phyloP scores from a whole-genome alignment of 2,329 filamentous ascomycete genomes.

The Fonsecaea monophora region DNA sequence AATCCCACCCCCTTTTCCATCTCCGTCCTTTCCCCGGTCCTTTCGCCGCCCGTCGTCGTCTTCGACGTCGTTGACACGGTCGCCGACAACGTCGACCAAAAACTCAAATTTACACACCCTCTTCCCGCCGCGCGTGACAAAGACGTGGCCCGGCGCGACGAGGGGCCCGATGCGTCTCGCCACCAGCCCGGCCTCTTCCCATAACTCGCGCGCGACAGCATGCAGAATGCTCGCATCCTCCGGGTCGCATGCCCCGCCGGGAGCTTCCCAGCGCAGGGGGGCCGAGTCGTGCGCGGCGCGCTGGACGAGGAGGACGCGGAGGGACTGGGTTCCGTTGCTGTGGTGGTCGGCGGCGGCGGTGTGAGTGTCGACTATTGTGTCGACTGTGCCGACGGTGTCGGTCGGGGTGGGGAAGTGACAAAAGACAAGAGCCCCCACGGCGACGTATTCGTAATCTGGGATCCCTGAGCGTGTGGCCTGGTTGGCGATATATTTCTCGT shows the following conservation, averaged over 20 bases:
- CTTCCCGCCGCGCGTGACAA: conserved; percentile 30
- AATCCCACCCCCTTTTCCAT: background rate
- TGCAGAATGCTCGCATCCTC: conserved; percentile 57
- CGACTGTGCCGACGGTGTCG: background rate
- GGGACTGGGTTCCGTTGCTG: background rate
- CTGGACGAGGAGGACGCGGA: conserved; percentile 52
- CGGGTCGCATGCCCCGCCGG: conserved; percentile 58
- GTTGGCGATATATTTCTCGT: conserved; percentile 16
- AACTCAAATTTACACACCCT: conserved; percentile 48
- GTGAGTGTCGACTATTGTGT: too few species aligned
- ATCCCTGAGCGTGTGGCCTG: background rate
- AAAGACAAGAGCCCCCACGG: conserved; percentile 28
- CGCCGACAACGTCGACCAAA: conserved; percentile 42
- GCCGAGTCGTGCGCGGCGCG: conserved; percentile 50
- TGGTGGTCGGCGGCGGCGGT: background rate
- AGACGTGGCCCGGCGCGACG: conserved; percentile 44
- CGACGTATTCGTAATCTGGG: conserved; percentile 24
- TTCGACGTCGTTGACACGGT: conserved; percentile 38
- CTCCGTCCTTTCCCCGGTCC: conserved; percentile 38
- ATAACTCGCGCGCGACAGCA: conserved; percentile 57
- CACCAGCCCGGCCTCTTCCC: conserved; percentile 60
- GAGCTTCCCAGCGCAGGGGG: conserved; percentile 57
- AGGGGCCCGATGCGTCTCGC: conserved; percentile 53
- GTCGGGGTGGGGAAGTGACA: background rate
- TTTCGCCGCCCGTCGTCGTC: too few species aligned